Conservation (phyloP, 2,329 filamentous ascomycete genomes). For the Stylonectria norvegica region DNA sequence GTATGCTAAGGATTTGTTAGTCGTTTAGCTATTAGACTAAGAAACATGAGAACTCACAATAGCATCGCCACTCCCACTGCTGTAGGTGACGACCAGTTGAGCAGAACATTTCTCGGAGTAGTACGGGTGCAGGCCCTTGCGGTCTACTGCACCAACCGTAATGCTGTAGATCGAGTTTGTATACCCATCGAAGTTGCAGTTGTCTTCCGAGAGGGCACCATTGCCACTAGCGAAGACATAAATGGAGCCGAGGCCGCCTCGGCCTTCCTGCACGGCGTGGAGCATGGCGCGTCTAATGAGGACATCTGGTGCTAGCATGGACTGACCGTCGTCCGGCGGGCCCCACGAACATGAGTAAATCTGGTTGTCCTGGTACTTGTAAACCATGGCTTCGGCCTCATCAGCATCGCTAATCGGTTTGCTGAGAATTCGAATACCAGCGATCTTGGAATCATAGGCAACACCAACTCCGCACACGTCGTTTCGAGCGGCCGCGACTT, state of each 20-base stretch:
- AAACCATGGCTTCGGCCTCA: slow-evolving; percentile 89
- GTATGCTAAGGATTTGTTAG: slow-evolving; percentile 62
- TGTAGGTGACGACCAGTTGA: slow-evolving; percentile 93
- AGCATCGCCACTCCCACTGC: slow-evolving; percentile 80
- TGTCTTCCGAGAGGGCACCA: slow-evolving; percentile 80
- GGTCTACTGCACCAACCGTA: slow-evolving; percentile 88
- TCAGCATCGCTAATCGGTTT: slow-evolving; percentile 88
- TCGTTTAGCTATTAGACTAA: neutral
- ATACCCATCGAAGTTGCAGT: slow-evolving; percentile 99
- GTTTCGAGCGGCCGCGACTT: slow-evolving; percentile 89
- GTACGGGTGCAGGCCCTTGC: slow-evolving; percentile 82
- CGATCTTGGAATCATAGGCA: slow-evolving; percentile 85
- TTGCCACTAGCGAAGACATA: slow-evolving; percentile 96
- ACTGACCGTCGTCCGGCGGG: slow-evolving; percentile 84
- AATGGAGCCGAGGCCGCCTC: slow-evolving; percentile 78
- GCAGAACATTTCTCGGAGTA: slow-evolving; percentile 97
- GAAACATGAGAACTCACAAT: slow-evolving; percentile 54
- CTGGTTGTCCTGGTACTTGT: slow-evolving; percentile 83
- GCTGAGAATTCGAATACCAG: slow-evolving; percentile 88
- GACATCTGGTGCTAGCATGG: slow-evolving; percentile 90
- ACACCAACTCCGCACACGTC: slow-evolving; percentile 94
- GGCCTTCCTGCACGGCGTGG: slow-evolving; percentile 85
- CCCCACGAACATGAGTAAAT: slow-evolving; percentile 99
- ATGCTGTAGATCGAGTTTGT: slow-evolving; percentile 99
- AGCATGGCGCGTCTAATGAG: slow-evolving; percentile 88